phyloP scores from a whole-genome alignment of 1,139 yeast species.

The Candida dubliniensis region DNA sequence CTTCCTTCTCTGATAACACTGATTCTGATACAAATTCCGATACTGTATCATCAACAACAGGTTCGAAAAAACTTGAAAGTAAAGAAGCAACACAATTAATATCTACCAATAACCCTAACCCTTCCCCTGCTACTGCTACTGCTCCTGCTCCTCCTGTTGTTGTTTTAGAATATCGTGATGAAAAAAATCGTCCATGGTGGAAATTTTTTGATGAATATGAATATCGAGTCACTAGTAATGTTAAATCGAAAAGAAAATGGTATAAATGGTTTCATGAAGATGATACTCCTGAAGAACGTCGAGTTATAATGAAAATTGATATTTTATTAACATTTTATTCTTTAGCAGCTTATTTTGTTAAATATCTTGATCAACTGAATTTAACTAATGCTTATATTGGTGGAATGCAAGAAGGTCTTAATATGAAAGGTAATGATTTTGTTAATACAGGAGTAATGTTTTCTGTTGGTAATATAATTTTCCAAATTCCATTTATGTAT shows the following conservation, averaged over 20 bases:
- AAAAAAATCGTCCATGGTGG: constrained; percentile 63
- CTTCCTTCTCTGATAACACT: no score
- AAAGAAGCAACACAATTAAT: constrained; percentile 1
- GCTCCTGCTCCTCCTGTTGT: no score
- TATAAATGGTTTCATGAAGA: constrained; percentile 63
- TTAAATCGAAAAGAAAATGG: constrained; percentile 49
- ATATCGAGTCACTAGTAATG: constrained; percentile 44
- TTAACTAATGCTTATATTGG: constrained; percentile 70
- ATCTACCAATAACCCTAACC: not conserved
- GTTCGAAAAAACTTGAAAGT: not conserved
- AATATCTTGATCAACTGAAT: constrained; percentile 62
- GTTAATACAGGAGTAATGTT: constrained; percentile 60
- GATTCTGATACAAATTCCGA: no score
- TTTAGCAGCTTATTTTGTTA: constrained; percentile 68
- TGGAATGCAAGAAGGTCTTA: constrained; percentile 58
- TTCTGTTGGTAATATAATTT: constrained; percentile 57
- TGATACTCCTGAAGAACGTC: constrained; percentile 56
- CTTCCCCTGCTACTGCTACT: no score
- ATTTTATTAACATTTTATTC: constrained; percentile 58
- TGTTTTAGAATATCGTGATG: constrained; percentile 54
- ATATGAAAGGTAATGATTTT: constrained; percentile 66
- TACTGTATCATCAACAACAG: no score
- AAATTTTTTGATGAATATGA: constrained; percentile 64
- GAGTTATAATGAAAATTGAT: constrained; percentile 61
- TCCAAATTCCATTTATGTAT: constrained; percentile 53